Conservation (phyloP, 129 eudicot genomes). For the Arctium minus region DNA sequence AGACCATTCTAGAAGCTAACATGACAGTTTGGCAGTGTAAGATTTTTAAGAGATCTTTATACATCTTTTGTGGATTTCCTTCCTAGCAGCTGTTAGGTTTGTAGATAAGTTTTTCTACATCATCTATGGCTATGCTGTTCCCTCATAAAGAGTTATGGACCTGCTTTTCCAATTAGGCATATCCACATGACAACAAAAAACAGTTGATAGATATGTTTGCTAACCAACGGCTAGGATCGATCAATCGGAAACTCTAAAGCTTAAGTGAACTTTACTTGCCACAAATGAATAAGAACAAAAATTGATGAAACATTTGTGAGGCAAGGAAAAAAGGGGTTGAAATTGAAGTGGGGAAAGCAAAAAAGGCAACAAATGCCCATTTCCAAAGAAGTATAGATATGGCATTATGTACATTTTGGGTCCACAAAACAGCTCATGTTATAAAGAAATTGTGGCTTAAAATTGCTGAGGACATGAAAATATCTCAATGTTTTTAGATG, state of each 20-base stretch:
- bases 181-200: constrained; percentile 20
- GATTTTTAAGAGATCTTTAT: background rate
- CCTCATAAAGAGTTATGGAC: constrained; percentile 8
- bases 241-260: background rate
- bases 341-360: constrained; percentile 8
- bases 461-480: constrained; percentile 19
- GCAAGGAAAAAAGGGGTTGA: background rate
- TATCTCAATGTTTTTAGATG: constrained; percentile 30
- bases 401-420: constrained; percentile 21
- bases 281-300: constrained; percentile 9
- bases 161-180: constrained; percentile 11
- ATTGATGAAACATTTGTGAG: constrained; percentile 5
- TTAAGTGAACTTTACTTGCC: constrained; percentile 8
- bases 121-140: background rate
- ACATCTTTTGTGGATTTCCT: background rate
- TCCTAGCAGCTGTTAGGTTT: background rate
- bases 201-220: constrained; percentile 1
- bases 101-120: background rate
- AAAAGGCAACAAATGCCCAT: constrained; percentile 17
- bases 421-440: constrained; percentile 25
- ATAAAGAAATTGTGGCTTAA: constrained; percentile 28
- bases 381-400: background rate
- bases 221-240: background rate
- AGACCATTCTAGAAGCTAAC: background rate
- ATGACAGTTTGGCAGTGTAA: background rate